Conservation (phyloP, 169 alveolate genomes). For the Plasmodium blacklocki region DNA sequence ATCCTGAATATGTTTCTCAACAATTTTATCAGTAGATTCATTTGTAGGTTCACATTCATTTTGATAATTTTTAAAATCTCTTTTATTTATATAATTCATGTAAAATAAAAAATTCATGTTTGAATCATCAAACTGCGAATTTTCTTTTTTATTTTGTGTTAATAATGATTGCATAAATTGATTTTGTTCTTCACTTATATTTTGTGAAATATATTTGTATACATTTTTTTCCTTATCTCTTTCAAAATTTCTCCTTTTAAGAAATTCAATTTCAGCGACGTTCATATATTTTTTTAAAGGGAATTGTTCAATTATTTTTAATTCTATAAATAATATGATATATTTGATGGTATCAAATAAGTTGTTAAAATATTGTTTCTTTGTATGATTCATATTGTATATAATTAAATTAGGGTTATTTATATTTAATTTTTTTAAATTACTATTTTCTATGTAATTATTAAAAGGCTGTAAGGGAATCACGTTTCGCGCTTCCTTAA, state of each 20-base stretch:
- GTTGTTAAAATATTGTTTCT: neutral
- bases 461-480: neutral
- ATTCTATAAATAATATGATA: slow-evolving; percentile 31
- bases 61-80: neutral
- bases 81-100: slow-evolving; percentile 20
- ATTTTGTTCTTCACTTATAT: slow-evolving; percentile 22
- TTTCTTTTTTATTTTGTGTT: slow-evolving; percentile 12
- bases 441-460: slow-evolving; percentile 5
- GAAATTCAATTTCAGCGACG: slow-evolving; percentile 37
- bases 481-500: neutral
- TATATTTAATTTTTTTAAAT: slow-evolving; percentile 25
- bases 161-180: slow-evolving; percentile 11
- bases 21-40: neutral
- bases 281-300: slow-evolving; percentile 31
- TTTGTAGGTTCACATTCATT: neutral
- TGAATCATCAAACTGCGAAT: slow-evolving; percentile 20
- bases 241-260: slow-evolving; percentile 49
- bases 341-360: slow-evolving; percentile 24
- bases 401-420: neutral
- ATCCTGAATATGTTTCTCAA: neutral
- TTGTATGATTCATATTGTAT: neutral
- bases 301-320: slow-evolving; percentile 9
- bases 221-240: slow-evolving; percentile 46
- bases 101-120: slow-evolving; percentile 30
- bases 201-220: slow-evolving; percentile 39